Conservation (phyloP, 805 yeast species). For the Saturnispora halmiae region DNA sequence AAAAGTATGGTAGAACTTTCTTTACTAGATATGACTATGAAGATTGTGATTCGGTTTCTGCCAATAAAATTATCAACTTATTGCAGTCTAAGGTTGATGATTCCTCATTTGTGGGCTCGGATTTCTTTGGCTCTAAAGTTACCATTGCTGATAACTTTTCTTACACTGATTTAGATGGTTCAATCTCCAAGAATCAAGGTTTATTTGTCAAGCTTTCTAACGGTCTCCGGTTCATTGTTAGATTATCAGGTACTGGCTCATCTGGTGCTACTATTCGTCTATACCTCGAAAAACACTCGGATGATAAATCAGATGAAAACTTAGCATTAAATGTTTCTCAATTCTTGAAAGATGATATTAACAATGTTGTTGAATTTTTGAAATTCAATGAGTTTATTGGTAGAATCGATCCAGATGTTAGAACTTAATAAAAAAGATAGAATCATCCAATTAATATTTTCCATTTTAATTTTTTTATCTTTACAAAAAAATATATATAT, state of each 20-base stretch:
- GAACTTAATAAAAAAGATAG: conserved; percentile 39
- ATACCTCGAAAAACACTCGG: conserved; percentile 76
- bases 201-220: conserved; percentile 69
- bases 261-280: conserved; percentile 95
- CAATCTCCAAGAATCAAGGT: conserved; percentile 83
- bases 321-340: conserved; percentile 48
- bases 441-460: background rate
- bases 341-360: conserved; percentile 55
- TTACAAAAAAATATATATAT: background rate
- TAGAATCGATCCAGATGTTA: conserved; percentile 81
- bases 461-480: background rate
- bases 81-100: conserved; percentile 34
- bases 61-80: conserved; percentile 52
- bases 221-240: conserved; percentile 79
- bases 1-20: conserved; percentile 89
- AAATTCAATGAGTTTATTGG: conserved; percentile 67
- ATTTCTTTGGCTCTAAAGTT: conserved; percentile 43
- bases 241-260: conserved; percentile 95
- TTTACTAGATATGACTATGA: conserved; percentile 95
- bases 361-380: conserved; percentile 56
- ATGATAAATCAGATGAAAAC: conserved; percentile 42
- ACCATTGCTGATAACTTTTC: conserved; percentile 79
- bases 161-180: conserved; percentile 91
- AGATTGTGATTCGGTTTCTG: conserved; percentile 68
- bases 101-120: conserved; percentile 40